These are phyloP conservation scores for Cercospora zeae-maydis DNA, from an alignment of 2,329 filamentous ascomycete genomes.

Conservation along the genomic window DNA sequence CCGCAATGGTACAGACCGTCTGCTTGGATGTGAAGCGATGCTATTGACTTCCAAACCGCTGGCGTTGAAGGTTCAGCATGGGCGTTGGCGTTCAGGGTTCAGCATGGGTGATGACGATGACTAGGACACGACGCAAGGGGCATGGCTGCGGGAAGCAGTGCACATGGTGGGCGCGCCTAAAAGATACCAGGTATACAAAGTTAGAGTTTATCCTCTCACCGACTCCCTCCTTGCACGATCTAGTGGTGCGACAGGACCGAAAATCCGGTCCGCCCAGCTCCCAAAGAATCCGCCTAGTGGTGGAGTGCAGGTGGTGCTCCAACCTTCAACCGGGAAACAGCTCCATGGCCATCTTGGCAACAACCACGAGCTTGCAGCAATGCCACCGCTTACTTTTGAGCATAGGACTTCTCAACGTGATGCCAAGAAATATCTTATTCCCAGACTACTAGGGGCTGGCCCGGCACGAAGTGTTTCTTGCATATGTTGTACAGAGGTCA, in stretches of 20 bases:
- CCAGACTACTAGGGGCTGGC: not conserved
- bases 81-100: not conserved
- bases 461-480: not conserved
- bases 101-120: not conserved
- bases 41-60: not conserved
- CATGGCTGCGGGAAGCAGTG: not conserved
- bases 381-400: not conserved
- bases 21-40: not conserved
- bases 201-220: slow-evolving; percentile 3
- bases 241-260: not conserved
- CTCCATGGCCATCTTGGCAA: not conserved
- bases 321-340: not conserved
- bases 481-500: not conserved
- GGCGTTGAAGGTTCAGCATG: not conserved
- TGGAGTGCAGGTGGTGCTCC: not conserved
- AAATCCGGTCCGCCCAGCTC: not conserved
- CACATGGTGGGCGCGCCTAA: not conserved
- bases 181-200: not conserved
- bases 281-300: not conserved
- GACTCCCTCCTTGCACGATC: not conserved
- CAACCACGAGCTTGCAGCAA: not conserved
- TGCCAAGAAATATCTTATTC: not conserved
- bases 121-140: not conserved
- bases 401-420: not conserved
- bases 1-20: not conserved